These are phyloP conservation scores for Silene coronaria DNA, from an alignment of 179 eudicot genomes.

Conservation along the genomic window DNA sequence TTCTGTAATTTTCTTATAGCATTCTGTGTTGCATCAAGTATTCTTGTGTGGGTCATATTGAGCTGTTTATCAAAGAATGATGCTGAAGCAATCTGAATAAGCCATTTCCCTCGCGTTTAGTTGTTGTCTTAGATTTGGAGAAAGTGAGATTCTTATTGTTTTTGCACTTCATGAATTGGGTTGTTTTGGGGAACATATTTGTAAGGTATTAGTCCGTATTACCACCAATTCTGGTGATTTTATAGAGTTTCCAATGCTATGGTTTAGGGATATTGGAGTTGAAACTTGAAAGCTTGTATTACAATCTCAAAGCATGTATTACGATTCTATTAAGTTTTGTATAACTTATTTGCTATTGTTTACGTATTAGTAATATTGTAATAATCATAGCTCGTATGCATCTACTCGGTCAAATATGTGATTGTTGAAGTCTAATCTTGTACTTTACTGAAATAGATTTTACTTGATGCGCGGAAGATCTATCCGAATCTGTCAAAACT, in stretches of 20 bases:
- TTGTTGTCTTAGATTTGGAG: neutral
- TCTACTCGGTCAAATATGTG: neutral
- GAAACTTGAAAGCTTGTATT: neutral
- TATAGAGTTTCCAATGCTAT: neutral
- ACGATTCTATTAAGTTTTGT: neutral
- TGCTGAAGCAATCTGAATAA: neutral
- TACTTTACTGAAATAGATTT: constrained; percentile 44
- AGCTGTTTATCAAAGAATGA: neutral
- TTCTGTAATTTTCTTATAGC: neutral
- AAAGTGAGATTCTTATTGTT: neutral
- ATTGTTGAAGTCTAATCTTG: neutral
- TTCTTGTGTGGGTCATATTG: neutral
- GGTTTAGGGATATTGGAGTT: neutral
- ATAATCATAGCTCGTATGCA: neutral
- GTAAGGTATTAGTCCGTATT: too few relatives aligned
- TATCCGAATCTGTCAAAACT: constrained; percentile 72
- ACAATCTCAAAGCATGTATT: neutral
- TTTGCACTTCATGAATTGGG: neutral
- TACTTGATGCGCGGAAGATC: constrained; percentile 51
- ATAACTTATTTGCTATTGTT: neutral
- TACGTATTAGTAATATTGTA: neutral
- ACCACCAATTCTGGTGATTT: neutral
- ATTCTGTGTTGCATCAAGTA: neutral
- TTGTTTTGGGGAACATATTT: neutral
- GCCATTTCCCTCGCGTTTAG: neutral